Evolutionary conservation across 2,329 filamentous ascomycete species (phyloP).

Genomic region (Pseudocercospora macadamiae): DNA sequence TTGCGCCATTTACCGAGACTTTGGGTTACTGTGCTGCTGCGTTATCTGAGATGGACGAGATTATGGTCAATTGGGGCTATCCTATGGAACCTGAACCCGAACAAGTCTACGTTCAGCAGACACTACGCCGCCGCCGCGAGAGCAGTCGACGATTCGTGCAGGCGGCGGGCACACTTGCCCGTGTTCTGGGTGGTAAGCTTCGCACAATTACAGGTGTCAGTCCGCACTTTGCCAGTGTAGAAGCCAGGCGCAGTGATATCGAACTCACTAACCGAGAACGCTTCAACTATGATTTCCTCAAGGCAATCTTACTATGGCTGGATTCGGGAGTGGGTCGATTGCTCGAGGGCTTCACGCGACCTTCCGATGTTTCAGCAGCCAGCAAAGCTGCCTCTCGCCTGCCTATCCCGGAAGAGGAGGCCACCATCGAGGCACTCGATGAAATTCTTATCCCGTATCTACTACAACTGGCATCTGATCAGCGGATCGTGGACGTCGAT

Average conservation of each 20-base stretch:
- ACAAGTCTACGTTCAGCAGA: conserved; percentile 58
- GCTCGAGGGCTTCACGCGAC: conserved; percentile 59
- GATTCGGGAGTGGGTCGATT: conserved; percentile 60
- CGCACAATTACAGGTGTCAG: conserved; percentile 38
- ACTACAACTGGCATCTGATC: conserved; percentile 54
- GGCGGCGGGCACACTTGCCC: conserved; percentile 61
- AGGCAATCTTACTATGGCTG: conserved; percentile 65
- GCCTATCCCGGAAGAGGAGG: conserved; percentile 55
- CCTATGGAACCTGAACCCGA: conserved; percentile 59
- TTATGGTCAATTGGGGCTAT: conserved; percentile 58
- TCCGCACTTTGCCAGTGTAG: conserved; percentile 32
- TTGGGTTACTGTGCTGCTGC: conserved; percentile 45
- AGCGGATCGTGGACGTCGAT: conserved; percentile 59
- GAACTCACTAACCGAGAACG: conserved; percentile 48
- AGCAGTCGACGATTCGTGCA: conserved; percentile 64
- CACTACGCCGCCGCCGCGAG: conserved; percentile 59
- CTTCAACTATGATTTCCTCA: conserved; percentile 68
- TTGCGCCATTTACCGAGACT: conserved; percentile 32
- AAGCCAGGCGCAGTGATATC: conserved; percentile 45
- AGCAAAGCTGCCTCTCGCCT: conserved; percentile 42
- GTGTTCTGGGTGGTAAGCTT: conserved; percentile 58
- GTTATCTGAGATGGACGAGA: conserved; percentile 60
- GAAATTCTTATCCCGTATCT: conserved; percentile 63
- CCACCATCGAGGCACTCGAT: conserved; percentile 58
- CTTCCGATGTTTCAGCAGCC: conserved; percentile 40